Evolutionary conservation across 441 rosid species (phyloP).

Genomic region (Arabidopsis hybrid): DNA sequence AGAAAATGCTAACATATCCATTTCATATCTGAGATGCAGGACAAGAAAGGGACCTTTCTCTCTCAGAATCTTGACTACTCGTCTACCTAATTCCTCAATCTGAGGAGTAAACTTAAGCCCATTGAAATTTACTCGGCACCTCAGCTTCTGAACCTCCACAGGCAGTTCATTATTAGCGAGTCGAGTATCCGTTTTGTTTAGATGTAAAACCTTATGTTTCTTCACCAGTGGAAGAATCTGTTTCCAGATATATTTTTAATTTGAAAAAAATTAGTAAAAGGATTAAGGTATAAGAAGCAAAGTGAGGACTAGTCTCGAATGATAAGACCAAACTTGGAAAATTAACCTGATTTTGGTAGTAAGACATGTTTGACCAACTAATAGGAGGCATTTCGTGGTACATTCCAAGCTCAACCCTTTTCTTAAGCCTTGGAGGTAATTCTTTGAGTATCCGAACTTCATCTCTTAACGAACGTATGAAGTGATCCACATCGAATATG

Average conservation of each 20-base stretch:
- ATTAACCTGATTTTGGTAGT: slow-evolving; percentile 67
- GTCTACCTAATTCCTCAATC: slow-evolving; percentile 73
- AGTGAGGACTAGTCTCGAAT: slow-evolving; percentile 1
- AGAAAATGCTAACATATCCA: slow-evolving; percentile 81
- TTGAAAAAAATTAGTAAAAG: slow-evolving; percentile 7
- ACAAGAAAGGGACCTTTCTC: slow-evolving; percentile 74
- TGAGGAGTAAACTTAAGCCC: slow-evolving; percentile 65
- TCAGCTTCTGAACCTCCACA: slow-evolving; percentile 67
- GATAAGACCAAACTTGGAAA: slow-evolving; percentile 11
- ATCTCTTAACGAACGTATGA: slow-evolving; percentile 72
- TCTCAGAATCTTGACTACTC: slow-evolving; percentile 60
- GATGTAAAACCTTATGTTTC: slow-evolving; percentile 66
- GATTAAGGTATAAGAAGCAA: slow-evolving; percentile 9
- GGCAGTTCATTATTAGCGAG: slow-evolving; percentile 74
- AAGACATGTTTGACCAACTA: slow-evolving; percentile 79
- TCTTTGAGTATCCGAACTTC: slow-evolving; percentile 75
- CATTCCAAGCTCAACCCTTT: slow-evolving; percentile 60
- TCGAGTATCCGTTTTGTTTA: slow-evolving; percentile 70
- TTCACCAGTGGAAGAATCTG: slow-evolving; percentile 74
- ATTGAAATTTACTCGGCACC: slow-evolving; percentile 71
- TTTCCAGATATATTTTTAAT: slow-evolving; percentile 36
- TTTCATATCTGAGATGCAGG: slow-evolving; percentile 76
- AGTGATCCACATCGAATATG: slow-evolving; percentile 76
- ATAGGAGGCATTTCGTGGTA: slow-evolving; percentile 65
- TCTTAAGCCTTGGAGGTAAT: slow-evolving; percentile 70